Evolutionary conservation across 1,139 yeast species (phyloP), one percentile per base, ranked within the genome.

Genomic region (Pichia sp.): DNA sequence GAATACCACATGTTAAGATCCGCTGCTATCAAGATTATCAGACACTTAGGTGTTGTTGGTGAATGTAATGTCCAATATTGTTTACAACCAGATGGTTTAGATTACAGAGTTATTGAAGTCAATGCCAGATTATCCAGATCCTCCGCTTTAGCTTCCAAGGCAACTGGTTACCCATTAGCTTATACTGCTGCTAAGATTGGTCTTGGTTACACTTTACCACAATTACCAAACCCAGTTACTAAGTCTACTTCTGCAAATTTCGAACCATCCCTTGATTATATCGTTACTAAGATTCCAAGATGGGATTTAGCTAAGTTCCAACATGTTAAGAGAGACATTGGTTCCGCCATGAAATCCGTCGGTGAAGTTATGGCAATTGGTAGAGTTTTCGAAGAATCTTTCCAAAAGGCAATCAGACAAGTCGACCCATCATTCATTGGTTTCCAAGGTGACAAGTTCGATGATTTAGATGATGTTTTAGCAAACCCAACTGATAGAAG

Each of bases 351-450:
- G 99, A 93, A 93, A 71, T 91, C 98, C 40, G 99, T 93, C 50
- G 99, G 99, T 69, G 99, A 93, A 71, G 99, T 93, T 52, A 93
- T 93, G 99, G 95, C 97, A 47, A 93, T 93, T 66, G 99, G 99
- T 63, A 85, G 99, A 72, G 93, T 83, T 60, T 93, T 91, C 66
- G 99, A 93, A 72, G 99, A 93, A 71, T 87, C 97, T 15, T 85
- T 93, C 77, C 99, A 93, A 72, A 93, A 93, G 76, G 99, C 99
- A 47, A 85, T 93, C 60, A 84, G 99, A 73, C 96, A 91, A 72
- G 90, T 91, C 55, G 99, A 93, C 66, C 96, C 97, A 46, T 82
- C 94, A 22, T 79, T 80, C 59, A 67, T 88, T 62, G 98, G 99
- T 47, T 86, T 93, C 82, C 96, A 91, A 72, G 96, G 96, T 59